phyloP scores from a whole-genome alignment of 108 stramenopile species.

The Fragilaria radians region DNA sequence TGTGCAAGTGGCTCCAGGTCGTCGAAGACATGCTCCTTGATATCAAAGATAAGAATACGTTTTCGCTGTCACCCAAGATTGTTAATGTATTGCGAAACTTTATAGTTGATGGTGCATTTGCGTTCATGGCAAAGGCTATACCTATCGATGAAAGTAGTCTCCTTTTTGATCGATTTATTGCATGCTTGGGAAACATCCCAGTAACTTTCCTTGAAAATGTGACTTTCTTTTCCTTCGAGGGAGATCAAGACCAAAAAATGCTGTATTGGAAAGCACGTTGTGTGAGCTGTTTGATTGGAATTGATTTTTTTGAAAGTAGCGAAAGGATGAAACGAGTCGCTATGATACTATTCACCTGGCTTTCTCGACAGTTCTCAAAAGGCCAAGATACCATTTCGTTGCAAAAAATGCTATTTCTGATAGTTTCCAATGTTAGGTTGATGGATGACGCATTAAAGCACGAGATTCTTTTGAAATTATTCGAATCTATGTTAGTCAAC shows the following conservation, averaged over 20 bases:
- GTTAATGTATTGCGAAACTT: slow-evolving; percentile 33
- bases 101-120: slow-evolving; percentile 28
- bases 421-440: not conserved
- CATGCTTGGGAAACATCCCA: slow-evolving; percentile 21
- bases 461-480: not conserved
- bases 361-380: not conserved
- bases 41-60: slow-evolving; percentile 10
- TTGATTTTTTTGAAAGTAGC: not conserved
- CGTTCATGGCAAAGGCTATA: slow-evolving; percentile 26
- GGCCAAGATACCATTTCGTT: not conserved
- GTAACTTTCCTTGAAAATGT: slow-evolving; percentile 10
- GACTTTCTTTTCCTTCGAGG: slow-evolving; percentile 8
- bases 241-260: not conserved
- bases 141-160: slow-evolving; percentile 12
- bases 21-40: slow-evolving; percentile 16
- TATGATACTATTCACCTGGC: not conserved
- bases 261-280: not conserved
- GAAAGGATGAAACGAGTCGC: not conserved
- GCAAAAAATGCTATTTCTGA: not conserved
- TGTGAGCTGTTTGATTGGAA: not conserved
- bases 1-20: slow-evolving; percentile 9
- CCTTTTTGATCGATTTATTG: slow-evolving; percentile 19
- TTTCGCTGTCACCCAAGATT: slow-evolving; percentile 40
- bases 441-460: not conserved
- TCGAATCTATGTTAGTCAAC: not conserved